These are phyloP conservation scores for Arabidopsis suecica DNA, from an alignment of 345 rosid species.

Conservation along the genomic window DNA sequence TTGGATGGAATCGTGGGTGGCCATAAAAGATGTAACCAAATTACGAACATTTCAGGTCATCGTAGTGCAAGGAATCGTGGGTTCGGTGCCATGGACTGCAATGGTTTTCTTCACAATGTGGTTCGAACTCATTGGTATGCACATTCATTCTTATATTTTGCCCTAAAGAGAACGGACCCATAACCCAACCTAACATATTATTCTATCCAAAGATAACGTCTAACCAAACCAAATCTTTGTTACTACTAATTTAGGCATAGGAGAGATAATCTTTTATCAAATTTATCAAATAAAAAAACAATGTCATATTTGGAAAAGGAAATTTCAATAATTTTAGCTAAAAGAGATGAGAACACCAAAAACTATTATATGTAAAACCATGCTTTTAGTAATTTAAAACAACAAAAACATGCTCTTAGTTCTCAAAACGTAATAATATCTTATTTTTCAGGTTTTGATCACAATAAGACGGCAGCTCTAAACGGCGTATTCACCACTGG, in stretches of 20 bases:
- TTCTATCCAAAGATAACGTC: neutral
- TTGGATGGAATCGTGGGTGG: constrained; percentile 75
- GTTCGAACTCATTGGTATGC: constrained; percentile 86
- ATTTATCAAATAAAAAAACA: no score
- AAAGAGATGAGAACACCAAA: neutral
- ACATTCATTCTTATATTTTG: constrained; percentile 1
- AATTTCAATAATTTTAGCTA: neutral
- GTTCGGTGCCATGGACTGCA: constrained; percentile 85
- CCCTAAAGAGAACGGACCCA: neutral
- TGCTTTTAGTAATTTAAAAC: neutral
- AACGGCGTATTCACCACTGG: constrained; percentile 71
- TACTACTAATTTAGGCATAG: neutral
- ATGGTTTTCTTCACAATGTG: constrained; percentile 93
- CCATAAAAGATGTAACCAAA: constrained; percentile 71
- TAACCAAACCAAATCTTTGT: neutral
- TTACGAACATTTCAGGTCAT: constrained; percentile 80
- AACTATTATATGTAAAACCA: neutral
- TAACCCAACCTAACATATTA: neutral
- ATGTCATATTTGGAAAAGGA: no score
- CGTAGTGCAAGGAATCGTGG: constrained; percentile 80
- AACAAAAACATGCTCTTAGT: neutral
- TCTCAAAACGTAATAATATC: neutral
- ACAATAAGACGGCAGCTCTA: constrained; percentile 69
- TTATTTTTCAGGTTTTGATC: constrained; percentile 64
- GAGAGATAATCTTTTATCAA: neutral